Evolutionary conservation across 2,329 filamentous ascomycete species (phyloP), one percentile per base, ranked within the genome.

Genomic region (Trichoderma sp.): DNA sequence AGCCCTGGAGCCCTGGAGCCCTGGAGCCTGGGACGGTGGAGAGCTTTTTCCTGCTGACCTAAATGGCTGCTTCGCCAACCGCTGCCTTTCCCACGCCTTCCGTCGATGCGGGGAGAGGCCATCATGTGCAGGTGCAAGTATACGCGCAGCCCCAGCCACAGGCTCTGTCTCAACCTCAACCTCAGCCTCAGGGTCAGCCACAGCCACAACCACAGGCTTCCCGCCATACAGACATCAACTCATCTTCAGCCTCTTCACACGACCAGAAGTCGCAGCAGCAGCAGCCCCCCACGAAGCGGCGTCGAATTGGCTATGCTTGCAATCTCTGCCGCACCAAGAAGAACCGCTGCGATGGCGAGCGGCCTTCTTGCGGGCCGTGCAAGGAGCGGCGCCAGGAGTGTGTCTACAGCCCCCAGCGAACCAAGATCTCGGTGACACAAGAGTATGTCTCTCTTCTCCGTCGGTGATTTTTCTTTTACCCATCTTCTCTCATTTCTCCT

Each of bases 331-430:
- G 61, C n/a, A 56, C 61, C 25, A 64, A 64, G 9, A 64, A 64
- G 50, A 64, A 64, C 37, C 61, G 61, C 17, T 64, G 61, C 13
- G 61, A 64, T 64, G 61, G 61, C 27, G 61, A 64, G 61, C 39
- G 61, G 13, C 61, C 61, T 3, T 64, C 61, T 13, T 64, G 61
- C 35, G 61, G 61, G 35, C 61, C 61, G 25, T 64, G 61, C n/a
- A 64, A 64, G 50, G 61, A 64, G 50, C 61, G 61, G n/a, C 61
- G 61, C 15, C 61, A 64, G 27, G 61, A 64, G n/a, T 64, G 61
- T 12, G 50, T 64, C 50, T 64, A 64, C n/a, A 64, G 61, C 45
- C 61, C 61, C 15, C 61, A 64, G 17, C 61, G 61, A 52, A 64
- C 61, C 19, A 64, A 64, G 50, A 56, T 64, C 5, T 64, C 61